Evolutionary conservation across 2,329 filamentous ascomycete genomes (phyloP).

Genomic region (Pyrenophora tritici-repentis): DNA sequence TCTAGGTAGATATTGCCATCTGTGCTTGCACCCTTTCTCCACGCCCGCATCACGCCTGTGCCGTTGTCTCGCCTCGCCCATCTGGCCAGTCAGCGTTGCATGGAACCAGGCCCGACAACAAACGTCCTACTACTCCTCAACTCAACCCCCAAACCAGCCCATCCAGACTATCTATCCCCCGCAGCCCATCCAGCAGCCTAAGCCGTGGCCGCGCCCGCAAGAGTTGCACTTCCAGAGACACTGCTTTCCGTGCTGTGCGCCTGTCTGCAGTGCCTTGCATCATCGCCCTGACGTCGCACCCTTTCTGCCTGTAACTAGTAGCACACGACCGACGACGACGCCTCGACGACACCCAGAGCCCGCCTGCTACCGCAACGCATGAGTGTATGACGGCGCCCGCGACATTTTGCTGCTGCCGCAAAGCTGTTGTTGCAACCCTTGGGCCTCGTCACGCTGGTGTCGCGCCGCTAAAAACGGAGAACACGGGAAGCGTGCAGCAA

Average conservation of each 20-base stretch:
- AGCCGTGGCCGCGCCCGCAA: constrained; percentile 19
- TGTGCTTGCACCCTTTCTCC: constrained; percentile 7
- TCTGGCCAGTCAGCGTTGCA: constrained; percentile 36
- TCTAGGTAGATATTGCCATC: not conserved
- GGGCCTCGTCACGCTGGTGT: constrained; percentile 34
- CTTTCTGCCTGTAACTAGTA: constrained; percentile 37
- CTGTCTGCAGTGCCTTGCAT: constrained; percentile 24
- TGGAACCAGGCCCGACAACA: constrained; percentile 32
- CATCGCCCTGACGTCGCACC: constrained; percentile 39
- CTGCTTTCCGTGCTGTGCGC: constrained; percentile 23
- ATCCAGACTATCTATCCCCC: constrained; percentile 24
- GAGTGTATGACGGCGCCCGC: constrained; percentile 31
- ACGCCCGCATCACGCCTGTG: constrained; percentile 30
- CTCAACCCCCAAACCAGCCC: constrained; percentile 28
- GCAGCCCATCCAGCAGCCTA: constrained; percentile 27
- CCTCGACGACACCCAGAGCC: constrained; percentile 13
- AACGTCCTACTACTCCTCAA: constrained; percentile 32
- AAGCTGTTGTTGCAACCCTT: constrained; percentile 23
- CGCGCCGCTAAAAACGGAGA: constrained; percentile 35
- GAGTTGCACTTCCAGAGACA: constrained; percentile 14
- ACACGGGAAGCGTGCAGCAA: constrained; percentile 31
- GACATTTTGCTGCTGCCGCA: constrained; percentile 10
- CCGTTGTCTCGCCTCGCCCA: constrained; percentile 17
- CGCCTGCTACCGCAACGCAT: constrained; percentile 29
- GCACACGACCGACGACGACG: constrained; percentile 41